Evolutionary conservation across 371 early-diverging fungal species (phyloP), one percentile per base, ranked within the genome.

Genomic region (Syncephalastrum sp.): DNA sequence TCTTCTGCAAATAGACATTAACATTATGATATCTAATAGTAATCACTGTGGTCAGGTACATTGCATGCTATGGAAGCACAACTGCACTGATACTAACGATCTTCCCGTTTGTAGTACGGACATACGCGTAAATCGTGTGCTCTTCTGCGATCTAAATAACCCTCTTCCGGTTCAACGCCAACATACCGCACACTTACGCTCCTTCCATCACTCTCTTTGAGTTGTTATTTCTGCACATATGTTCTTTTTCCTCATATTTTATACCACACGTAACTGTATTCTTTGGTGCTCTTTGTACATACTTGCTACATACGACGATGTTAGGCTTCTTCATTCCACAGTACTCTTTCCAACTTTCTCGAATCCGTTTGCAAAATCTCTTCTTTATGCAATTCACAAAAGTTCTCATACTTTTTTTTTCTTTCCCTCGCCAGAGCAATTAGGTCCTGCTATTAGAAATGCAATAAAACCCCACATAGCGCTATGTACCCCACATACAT

Each of bases 11-110:
- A 23, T 25, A 49, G 1, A 21, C 5, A 33, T 10, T 33, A 33
- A 33, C 12, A 33, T 13, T 6, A 24, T 43, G 8, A 23, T 16
- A 16, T 55, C 41, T 10, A 47, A 42, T 47, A 64, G 66, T 25
- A 50, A 67, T 27, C 66, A 65, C 24, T 65, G 66, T 44, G 66
- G 66, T 6, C 61, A 65, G 59, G 66, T 41, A 44, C n/a, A 43
- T 44, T 44, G 12, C 27, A 13, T 21, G 27, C 50, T 5, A 10
- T 48, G 47, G 27, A 4, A 19, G 16, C 19, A 14, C 42, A 15
- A 16, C 27, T 19, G 12, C 16, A 27, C 19, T 2, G 23, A 44
- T 25, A 5, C 27, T 16, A 16, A 25, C 21, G 46, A 15, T 19
- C 45, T 38, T 25, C 46, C n/a, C 6, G 1, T 50, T 5, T 45